Evolutionary conservation across 202 grass and related monocot genomes (phyloP).

Genomic region (Setaria viridis): DNA sequence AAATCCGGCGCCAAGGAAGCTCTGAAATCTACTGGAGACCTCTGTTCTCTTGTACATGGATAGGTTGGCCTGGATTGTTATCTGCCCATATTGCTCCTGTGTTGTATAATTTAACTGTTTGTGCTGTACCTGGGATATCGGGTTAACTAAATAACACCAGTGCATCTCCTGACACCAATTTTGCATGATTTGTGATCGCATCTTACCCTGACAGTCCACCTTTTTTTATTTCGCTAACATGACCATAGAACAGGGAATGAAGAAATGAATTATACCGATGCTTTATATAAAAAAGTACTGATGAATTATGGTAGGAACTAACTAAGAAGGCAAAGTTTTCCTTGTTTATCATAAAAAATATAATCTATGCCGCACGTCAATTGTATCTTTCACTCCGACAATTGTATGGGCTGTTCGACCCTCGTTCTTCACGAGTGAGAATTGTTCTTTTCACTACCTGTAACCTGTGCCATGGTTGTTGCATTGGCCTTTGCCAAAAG

Average conservation of each 20-base stretch:
- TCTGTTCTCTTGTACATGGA: conserved; percentile 42
- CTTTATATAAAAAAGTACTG: not conserved
- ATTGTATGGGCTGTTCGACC: not conserved
- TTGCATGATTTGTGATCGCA: conserved; percentile 2
- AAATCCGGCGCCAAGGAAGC: conserved; percentile 34
- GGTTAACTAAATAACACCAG: conserved; percentile 14
- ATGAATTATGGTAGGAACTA: not conserved
- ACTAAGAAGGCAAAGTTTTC: not conserved
- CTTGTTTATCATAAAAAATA: not conserved
- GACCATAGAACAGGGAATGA: not conserved
- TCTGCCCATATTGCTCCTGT: conserved; percentile 15
- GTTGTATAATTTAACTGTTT: conserved; percentile 38
- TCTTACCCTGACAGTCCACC: not conserved
- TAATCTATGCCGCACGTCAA: not conserved
- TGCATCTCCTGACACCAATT: not conserved
- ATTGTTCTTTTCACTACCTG: conserved; percentile 20
- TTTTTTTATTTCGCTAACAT: not conserved
- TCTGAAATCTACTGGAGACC: conserved; percentile 26
- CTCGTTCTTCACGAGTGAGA: conserved; percentile 21
- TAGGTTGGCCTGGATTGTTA: conserved; percentile 4
- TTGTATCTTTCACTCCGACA: conserved; percentile 14
- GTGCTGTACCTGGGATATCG: conserved; percentile 13
- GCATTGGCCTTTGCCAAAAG: conserved; percentile 41
- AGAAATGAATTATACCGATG: not conserved
- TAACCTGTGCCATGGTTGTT: conserved; percentile 6